phyloP scores from a whole-genome alignment of 345 rosid species.

The Eucalyptus polybractea region DNA sequence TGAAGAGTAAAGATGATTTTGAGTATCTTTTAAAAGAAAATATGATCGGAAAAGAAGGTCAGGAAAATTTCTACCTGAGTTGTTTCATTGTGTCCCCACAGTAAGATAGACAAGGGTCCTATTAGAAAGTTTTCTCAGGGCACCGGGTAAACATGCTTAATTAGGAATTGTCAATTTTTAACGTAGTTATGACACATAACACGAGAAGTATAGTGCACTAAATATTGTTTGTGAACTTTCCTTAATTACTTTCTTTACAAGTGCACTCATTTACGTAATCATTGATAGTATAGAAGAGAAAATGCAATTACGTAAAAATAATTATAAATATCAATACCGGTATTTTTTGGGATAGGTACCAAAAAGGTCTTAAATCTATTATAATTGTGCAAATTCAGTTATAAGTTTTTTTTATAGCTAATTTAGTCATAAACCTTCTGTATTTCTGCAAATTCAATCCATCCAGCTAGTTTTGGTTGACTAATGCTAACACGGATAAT shows the following conservation, averaged over 20 bases:
- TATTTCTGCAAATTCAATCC: no score
- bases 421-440: accelerated
- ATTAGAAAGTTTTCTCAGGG: background rate
- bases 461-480: no score
- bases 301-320: no score
- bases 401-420: no score
- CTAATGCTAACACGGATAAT: no score
- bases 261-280: background rate
- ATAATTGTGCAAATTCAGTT: no score
- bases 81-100: background rate
- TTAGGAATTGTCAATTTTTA: background rate
- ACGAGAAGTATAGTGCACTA: background rate
- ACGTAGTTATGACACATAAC: background rate
- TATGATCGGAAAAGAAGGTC: background rate
- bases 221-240: background rate
- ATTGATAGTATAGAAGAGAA: background rate
- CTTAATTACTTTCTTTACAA: background rate
- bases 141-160: background rate
- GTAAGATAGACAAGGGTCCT: background rate
- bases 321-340: background rate
- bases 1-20: background rate
- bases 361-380: no score
- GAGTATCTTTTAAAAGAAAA: background rate
- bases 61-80: background rate
- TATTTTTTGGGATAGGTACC: background rate